Evolutionary conservation across 2,329 filamentous ascomycete species (phyloP), one percentile per base, ranked within the genome.

Genomic region (Saccharata proteae): DNA sequence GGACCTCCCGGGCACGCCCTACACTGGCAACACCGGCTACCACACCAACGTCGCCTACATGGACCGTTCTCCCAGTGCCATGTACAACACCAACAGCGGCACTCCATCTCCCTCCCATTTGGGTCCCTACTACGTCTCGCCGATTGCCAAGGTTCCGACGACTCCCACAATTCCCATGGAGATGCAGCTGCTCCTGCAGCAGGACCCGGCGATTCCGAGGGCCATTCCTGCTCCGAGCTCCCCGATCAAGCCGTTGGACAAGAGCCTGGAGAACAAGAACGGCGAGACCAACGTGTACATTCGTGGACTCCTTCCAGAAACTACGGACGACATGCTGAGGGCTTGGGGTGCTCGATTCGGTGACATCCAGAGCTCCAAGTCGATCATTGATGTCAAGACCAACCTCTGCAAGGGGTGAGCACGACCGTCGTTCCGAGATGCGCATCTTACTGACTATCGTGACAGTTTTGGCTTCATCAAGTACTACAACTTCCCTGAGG

Each of bases 261-360:
- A 93, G 57, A 93, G 86, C 50, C 67, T 98, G 29, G 83, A 93
- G 59, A 96, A 96, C 49, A 80, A 85, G 37, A 90, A 81, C 28
- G 86, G 86, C 26, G 93, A 96, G 51, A 90, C 85, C 40, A 98
- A 98, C 49, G 88, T 98, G 42, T 98, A 98, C 64, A 94, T 98
- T 41, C 83, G 90, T 38, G 92, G 92, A 12, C 77, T 98, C 40
- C 81, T 93, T 41, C 88, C 90, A 0, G 88, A 92, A 46, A 98
- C 88, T 1, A 90, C 92, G 29, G 90, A 98, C 48, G 81, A 92
- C 29, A 78, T 92, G 51, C 65, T 98, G 12, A 71, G 80, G 45
- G 67, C 69, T 25, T 96, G 90, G 60, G 80, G 88, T 25, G 68
- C 74, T 44, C 81, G 88, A 30, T 98, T 96, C 51, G 92, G 90